Evolutionary conservation across 371 early-diverging fungal species (phyloP), one percentile per base, ranked within the genome.

Genomic region (Mycotypha africana): DNA sequence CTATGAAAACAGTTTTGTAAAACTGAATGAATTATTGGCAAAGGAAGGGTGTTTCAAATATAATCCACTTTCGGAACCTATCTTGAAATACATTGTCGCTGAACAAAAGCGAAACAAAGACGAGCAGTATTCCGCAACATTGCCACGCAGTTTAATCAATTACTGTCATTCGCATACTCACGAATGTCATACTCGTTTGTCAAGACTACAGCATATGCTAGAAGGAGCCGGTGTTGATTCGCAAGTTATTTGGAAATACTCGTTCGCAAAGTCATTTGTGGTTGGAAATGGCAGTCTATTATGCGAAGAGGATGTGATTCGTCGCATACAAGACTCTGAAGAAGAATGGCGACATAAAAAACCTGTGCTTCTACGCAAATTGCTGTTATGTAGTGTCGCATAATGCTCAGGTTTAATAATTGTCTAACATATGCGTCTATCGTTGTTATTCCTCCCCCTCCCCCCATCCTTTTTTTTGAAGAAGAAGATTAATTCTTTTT

Each of bases 161-260:
- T 73, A 62, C 47, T 49, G 66, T 23, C 60, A 69, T 22, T 52
- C 54, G 17, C 69, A 69, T 36, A 66, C 67, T 1, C 67, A 73
- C 34, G 69, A 73, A 49, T 68, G 60, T 24, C 67, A 62, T 26
- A 66, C 69, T 6, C 56, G 65, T 8, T 39, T 69, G 14, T 61
- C 69, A 23, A 50, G 60, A 15, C 42, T 73, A 3, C 62, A 68
- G 16, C 67, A 60, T 32, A 57, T 68, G 67, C 32, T 73, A 3
- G 73, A 68, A 45, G 69, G 67, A 7, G 62, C 65, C 10, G 69
- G 73, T 0, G 65, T 73, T 1, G 67, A 73, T 48, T 51, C 69
- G 0, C 58, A 56, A 5, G 60, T 73, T 10, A 17, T 73, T 25
- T 73, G 73, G 73, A 73, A 73, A 34, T 73, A 73, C 24, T 46